These are phyloP conservation scores for Eleusine coracana DNA, from an alignment of 176 grass and related monocot genomes.

Conservation along the genomic window DNA sequence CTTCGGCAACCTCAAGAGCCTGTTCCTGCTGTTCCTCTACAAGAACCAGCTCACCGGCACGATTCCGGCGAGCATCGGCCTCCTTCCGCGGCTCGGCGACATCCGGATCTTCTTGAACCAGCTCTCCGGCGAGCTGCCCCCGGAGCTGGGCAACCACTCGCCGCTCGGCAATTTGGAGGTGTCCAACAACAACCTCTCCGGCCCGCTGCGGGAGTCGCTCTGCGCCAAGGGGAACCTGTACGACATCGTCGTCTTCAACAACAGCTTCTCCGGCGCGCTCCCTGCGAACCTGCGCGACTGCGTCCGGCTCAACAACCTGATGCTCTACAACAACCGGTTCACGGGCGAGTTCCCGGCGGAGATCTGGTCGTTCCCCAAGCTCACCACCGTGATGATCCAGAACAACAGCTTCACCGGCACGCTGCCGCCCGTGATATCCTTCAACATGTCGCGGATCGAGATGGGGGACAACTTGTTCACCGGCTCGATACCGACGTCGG, in stretches of 20 bases:
- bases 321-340: conserved; percentile 70
- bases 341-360: conserved; percentile 52
- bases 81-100: conserved; percentile 38
- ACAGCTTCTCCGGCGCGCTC: conserved; percentile 56
- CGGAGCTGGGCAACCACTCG: conserved; percentile 68
- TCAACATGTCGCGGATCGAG: conserved; percentile 54
- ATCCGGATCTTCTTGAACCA: conserved; percentile 61
- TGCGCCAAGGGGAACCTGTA: conserved; percentile 47
- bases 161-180: conserved; percentile 59
- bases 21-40: conserved; percentile 48
- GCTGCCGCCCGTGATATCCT: conserved; percentile 41
- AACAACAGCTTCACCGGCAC: conserved; percentile 64
- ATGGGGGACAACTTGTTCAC: conserved; percentile 66
- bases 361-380: conserved; percentile 49
- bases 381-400: conserved; percentile 58
- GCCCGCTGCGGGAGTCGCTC: conserved; percentile 46
- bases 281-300: conserved; percentile 51
- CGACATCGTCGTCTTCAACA: conserved; percentile 64
- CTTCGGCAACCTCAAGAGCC: conserved; percentile 46
- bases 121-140: conserved; percentile 58
- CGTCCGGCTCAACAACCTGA: conserved; percentile 28
- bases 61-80: conserved; percentile 62
- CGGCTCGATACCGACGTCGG: conserved; percentile 47
- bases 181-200: conserved; percentile 54
- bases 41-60: conserved; percentile 54